Base-by-base conservation (phyloP, 225 moss, liverwort and hornwort genomes). In the Marchantia polymorpha region DNA sequence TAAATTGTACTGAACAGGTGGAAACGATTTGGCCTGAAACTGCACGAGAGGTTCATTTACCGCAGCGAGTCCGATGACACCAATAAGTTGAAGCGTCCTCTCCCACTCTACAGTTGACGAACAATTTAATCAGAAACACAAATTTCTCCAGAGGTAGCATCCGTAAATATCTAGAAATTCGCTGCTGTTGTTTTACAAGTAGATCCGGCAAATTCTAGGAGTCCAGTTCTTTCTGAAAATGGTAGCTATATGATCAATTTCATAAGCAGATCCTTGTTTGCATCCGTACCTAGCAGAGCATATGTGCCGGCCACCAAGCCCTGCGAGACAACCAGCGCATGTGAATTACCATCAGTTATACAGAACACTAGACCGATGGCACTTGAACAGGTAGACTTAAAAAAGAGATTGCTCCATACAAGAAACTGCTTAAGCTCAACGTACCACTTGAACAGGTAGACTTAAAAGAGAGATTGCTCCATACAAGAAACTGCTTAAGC, bases 51-150 rank as follows among this genome's bases (percentile, higher is more conserved):
- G 53, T 1, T 39, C 14, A 6, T 51, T 64, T 88, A 94, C 97
- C 97, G 92, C 80, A 31, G 86, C 87, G 64, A 89, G 54, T 61
- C 89, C 90, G 54, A 99, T 72, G 52, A 92, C 58, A 64, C 93
- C 99, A 69, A 99, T 27, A 48, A 92, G 78, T 81, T 99, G 93
- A 74, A 99, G 75, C 1, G 91, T 68, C 81, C 87, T 99, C 86
- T 99, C 99, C 95, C 95, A 99, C 86, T 99, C 95, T 99, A 91
- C 80, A 71, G 56, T 48, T 5, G 77, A 20, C 49, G 19, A 6
- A 75, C n/a, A 16, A 52, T n/a, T 51, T 12, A 74, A 14, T 73
- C 19, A 13, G 39, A 9, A 69, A 13, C 39, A 39, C 39, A 39
- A 39, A 39, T 39, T 39, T 39, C 5, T 39, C 39, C 39, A 5